Percentiles rank a stretch among this genome's conserved stretches.
Evolutionary conservation across 2,329 filamentous ascomycete genomes (phyloP).

Genomic region (Corynespora cassiicola): DNA sequence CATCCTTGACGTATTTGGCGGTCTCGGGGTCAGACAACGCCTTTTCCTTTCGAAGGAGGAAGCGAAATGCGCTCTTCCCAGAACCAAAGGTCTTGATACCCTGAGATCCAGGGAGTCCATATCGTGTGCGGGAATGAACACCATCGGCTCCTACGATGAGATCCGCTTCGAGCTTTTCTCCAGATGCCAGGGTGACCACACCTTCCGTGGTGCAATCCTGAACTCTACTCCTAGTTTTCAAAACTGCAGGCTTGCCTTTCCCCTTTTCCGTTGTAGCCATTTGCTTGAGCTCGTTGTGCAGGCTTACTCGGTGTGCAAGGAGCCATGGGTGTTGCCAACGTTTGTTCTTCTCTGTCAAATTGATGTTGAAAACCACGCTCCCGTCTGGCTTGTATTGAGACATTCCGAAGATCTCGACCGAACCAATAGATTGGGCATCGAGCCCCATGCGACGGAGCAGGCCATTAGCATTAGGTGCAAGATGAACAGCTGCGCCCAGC

Average conservation of each 20-base stretch:
- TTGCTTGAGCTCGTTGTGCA: slow-evolving; percentile 61
- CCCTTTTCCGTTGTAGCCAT: slow-evolving; percentile 50
- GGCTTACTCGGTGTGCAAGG: slow-evolving; percentile 59
- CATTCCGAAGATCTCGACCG: slow-evolving; percentile 32
- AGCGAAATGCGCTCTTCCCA: slow-evolving; percentile 65
- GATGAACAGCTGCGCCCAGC: slow-evolving; percentile 66
- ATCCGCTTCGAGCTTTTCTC: slow-evolving; percentile 53
- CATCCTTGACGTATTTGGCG: slow-evolving; percentile 45
- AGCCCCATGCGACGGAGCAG: slow-evolving; percentile 58
- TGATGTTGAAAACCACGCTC: slow-evolving; percentile 42
- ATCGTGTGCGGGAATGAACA: slow-evolving; percentile 51
- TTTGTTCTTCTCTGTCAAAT: slow-evolving; percentile 46
- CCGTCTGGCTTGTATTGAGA: slow-evolving; percentile 49
- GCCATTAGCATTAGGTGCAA: slow-evolving; percentile 67
- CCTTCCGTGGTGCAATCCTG: slow-evolving; percentile 39
- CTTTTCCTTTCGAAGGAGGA: slow-evolving; percentile 57
- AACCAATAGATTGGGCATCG: slow-evolving; percentile 48
- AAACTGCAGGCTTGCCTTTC: slow-evolving; percentile 41
- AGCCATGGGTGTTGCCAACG: slow-evolving; percentile 62
- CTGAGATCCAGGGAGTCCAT: slow-evolving; percentile 28
- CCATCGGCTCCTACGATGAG: slow-evolving; percentile 64
- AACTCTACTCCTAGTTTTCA: slow-evolving; percentile 53
- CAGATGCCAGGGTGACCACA: slow-evolving; percentile 53
- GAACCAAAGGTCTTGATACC: slow-evolving; percentile 51
- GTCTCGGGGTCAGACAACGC: slow-evolving; percentile 49